These are phyloP conservation scores for Pisolithus orientalis DNA, from an alignment of 768 basidiomycete species.

Conservation along the genomic window DNA sequence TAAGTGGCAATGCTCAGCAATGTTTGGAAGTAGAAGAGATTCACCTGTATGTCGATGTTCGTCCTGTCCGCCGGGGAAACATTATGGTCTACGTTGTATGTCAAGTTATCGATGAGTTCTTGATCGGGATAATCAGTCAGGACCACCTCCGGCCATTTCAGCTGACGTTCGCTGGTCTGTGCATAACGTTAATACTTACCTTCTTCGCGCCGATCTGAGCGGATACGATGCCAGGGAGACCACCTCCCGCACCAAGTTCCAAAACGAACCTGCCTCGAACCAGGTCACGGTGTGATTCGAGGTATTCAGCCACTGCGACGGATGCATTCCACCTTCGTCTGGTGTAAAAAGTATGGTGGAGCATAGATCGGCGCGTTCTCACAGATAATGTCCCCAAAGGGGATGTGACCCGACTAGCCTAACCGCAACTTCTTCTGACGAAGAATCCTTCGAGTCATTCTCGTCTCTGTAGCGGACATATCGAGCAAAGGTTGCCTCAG, in stretches of 20 bases:
- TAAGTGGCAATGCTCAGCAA: slow-evolving; percentile 10
- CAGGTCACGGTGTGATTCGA: slow-evolving; percentile 48
- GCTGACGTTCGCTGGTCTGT: not conserved
- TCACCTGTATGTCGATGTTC: slow-evolving; percentile 29
- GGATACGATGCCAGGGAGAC: slow-evolving; percentile 75
- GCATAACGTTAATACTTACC: slow-evolving; percentile 29
- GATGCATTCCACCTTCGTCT: slow-evolving; percentile 78
- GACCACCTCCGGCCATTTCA: slow-evolving; percentile 46
- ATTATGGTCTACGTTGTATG: slow-evolving; percentile 61
- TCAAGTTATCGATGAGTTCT: slow-evolving; percentile 68
- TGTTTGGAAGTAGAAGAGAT: slow-evolving; percentile 21
- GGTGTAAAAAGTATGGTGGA: not conserved
- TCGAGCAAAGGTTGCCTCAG: slow-evolving; percentile 47
- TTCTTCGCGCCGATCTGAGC: slow-evolving; percentile 63
- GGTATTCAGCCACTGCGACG: slow-evolving; percentile 60
- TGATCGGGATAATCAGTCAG: slow-evolving; percentile 92
- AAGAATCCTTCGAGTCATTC: slow-evolving; percentile 25
- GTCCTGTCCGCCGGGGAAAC: slow-evolving; percentile 20
- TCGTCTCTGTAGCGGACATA: slow-evolving; percentile 36
- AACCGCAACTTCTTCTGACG: slow-evolving; percentile 42
- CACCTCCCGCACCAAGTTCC: slow-evolving; percentile 93
- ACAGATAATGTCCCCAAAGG: slow-evolving; percentile 81
- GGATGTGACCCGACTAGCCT: slow-evolving; percentile 75
- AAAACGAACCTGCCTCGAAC: slow-evolving; percentile 50
- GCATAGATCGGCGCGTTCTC: slow-evolving; percentile 7